Base-by-base conservation (phyloP, 441 rosid species). In the Corymbia calophylla region DNA sequence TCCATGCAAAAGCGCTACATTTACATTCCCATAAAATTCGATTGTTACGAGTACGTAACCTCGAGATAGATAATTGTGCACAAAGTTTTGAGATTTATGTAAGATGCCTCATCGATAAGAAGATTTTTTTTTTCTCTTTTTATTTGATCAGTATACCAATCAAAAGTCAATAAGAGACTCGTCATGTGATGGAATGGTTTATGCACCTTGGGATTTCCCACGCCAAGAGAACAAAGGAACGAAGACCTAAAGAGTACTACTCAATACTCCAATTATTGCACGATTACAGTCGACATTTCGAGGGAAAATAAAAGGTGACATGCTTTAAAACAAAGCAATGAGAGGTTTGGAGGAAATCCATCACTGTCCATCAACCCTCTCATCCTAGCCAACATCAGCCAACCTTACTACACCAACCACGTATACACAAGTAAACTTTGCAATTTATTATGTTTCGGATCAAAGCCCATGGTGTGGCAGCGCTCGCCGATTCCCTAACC, bases 181-280 rank as follows among this genome's bases (percentile, higher is more conserved):
- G 11, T 7, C 21, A 64, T 2, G 6, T 0, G 1, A n/a, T 21
- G 6, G 32, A 39, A 2, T 1, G 73, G 11, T 31, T 66, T 16
- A 1, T 66, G 39, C 3, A 29, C 39, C 11, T 64, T 31, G 8
- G 11, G 39, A 66, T 15, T 64, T n/a, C 19, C 11, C 11, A n/a
- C 27, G 8, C 47, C 48, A 18, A 35, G 47, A 9, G 23, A 70
- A n/a, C n/a, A n/a, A n/a, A n/a, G n/a, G n/a, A n/a, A n/a, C n/a
- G n/a, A n/a, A n/a, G n/a, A n/a, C n/a, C n/a, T n/a, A n/a, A n/a
- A n/a, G n/a, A n/a, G n/a, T n/a, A n/a, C n/a, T n/a, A n/a, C n/a
- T 39, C 44, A 14, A 18, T 23, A 39, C 10, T 6, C 84, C 49
- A 73, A 39, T 21, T 21, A 23, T 39, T 2, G 84, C n/a, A 11